phyloP scores from a whole-genome alignment of 2,329 filamentous ascomycete genomes.

The Dactylellina leptospora region DNA sequence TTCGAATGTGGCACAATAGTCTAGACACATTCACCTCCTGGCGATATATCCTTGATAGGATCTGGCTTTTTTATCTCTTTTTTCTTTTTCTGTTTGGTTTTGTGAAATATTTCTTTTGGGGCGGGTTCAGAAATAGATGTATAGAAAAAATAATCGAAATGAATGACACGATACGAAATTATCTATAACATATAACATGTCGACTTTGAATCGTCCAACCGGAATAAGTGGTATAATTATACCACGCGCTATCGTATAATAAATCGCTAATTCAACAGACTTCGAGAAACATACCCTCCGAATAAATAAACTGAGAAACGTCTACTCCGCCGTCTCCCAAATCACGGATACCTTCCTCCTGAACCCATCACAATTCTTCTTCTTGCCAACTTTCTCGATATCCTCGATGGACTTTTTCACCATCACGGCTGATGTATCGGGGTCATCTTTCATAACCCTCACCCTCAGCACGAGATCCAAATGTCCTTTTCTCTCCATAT shows the following conservation, averaged over 20 bases:
- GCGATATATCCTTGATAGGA: no score
- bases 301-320: no score
- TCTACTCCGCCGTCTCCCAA: constrained; percentile 30
- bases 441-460: constrained; percentile 61
- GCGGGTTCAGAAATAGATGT: no score
- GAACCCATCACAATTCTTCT: constrained; percentile 66
- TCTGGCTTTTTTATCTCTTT: no score
- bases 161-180: neutral
- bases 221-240: constrained; percentile 21
- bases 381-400: constrained; percentile 69
- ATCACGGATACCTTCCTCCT: constrained; percentile 59
- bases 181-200: no score
- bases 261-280: constrained; percentile 16
- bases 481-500: constrained; percentile 56
- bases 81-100: no score
- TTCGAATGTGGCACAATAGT: no score
- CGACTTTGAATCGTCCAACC: no score
- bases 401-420: constrained; percentile 62
- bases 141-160: constrained; percentile 10
- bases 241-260: no score
- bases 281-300: neutral
- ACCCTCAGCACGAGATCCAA: constrained; percentile 63
- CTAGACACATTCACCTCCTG: no score
- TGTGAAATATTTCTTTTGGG: no score
- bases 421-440: constrained; percentile 58